Evolutionary conservation across 305 asterid genomes (phyloP).

Genomic region (Salvia sclarea): DNA sequence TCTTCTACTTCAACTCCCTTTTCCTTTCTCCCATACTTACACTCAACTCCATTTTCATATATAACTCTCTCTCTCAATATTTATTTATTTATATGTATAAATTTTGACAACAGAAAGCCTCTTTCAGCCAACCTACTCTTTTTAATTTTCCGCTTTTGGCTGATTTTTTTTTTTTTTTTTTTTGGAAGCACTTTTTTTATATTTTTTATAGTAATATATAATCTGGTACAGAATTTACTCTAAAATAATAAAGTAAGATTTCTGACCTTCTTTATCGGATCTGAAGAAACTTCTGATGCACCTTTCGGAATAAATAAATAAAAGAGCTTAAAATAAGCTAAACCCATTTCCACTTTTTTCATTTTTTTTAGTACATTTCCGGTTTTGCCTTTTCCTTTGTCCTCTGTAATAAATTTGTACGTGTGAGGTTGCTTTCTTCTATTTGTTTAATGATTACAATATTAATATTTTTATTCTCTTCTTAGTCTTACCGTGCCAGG

Average conservation of each 20-base stretch:
- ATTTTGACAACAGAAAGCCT: slow-evolving; percentile 39
- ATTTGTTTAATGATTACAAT: slow-evolving; percentile 37
- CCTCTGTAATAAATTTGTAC: slow-evolving; percentile 21
- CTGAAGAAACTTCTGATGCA: slow-evolving; percentile 70
- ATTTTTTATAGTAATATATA: neutral
- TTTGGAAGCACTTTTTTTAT: too few species aligned
- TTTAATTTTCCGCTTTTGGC: slow-evolving; percentile 17
- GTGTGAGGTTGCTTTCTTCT: slow-evolving; percentile 22
- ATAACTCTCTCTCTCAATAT: slow-evolving; percentile 27
- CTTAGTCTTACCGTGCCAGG: slow-evolving; percentile 41
- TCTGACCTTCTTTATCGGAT: slow-evolving; percentile 81
- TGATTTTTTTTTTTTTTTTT: too few species aligned
- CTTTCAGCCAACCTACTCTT: slow-evolving; percentile 26
- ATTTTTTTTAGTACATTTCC: neutral
- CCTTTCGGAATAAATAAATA: slow-evolving; percentile 55
- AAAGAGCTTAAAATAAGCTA: slow-evolving; percentile 54
- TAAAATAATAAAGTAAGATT: slow-evolving; percentile 20
- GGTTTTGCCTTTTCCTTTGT: slow-evolving; percentile 4
- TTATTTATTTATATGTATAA: neutral
- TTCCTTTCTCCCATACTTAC: slow-evolving; percentile 29
- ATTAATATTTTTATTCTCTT: slow-evolving; percentile 55
- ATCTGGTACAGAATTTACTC: slow-evolving; percentile 6
- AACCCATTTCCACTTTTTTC: slow-evolving; percentile 26
- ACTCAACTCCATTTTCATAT: slow-evolving; percentile 44
- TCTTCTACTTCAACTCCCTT: slow-evolving; percentile 28